Evolutionary conservation across 179 eudicot species (phyloP).

Genomic region (Spinacia oleracea): DNA sequence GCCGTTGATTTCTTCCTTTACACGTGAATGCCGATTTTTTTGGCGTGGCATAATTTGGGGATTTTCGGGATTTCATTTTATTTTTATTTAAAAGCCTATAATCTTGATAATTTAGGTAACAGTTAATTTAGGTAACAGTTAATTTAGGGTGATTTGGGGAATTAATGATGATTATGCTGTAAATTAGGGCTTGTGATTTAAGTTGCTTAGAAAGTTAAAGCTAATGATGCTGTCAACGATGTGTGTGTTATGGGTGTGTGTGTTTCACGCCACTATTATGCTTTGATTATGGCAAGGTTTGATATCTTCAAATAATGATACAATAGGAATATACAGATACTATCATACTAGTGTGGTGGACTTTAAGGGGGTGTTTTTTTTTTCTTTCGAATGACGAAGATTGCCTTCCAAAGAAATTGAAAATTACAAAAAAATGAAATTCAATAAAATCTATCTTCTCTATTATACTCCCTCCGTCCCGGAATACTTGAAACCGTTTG

Average conservation of each 20-base stretch:
- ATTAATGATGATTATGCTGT: not conserved
- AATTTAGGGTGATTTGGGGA: not conserved
- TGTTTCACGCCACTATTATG: conserved; percentile 3
- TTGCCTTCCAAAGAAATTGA: too few relatives aligned
- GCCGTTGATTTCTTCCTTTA: conserved; percentile 9
- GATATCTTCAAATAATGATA: not conserved
- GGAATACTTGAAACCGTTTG: too few relatives aligned
- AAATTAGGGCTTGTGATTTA: not conserved
- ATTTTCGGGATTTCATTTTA: not conserved
- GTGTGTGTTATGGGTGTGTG: not conserved
- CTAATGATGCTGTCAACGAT: not conserved
- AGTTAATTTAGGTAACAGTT: not conserved
- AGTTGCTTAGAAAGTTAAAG: not conserved
- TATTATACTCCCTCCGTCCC: too few relatives aligned
- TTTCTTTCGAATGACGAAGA: too few relatives aligned
- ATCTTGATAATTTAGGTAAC: not conserved
- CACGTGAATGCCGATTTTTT: conserved; percentile 18
- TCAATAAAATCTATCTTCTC: too few relatives aligned
- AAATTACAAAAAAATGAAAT: too few relatives aligned
- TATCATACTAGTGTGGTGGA: too few relatives aligned
- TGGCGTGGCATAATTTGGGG: not conserved
- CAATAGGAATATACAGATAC: too few relatives aligned
- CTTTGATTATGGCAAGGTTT: not conserved
- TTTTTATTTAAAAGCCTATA: not conserved
- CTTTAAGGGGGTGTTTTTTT: too few relatives aligned